Conservation (phyloP, 2,329 filamentous ascomycete species). For the Coniochaeta sp. region DNA sequence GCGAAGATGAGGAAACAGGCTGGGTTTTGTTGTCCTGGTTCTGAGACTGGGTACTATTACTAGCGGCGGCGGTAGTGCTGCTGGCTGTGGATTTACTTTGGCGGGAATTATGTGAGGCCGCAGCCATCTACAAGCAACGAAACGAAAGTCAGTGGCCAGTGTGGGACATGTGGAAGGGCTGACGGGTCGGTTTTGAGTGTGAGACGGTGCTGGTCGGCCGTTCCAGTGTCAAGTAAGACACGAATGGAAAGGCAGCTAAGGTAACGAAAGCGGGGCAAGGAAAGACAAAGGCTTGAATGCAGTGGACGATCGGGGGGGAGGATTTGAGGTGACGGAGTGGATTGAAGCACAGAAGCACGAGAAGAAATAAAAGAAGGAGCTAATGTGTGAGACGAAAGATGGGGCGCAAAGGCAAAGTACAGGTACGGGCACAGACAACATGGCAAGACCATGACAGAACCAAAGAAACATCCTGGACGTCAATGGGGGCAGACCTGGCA, state of each 20-base stretch:
- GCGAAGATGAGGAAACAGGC: neutral
- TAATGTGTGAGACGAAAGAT: neutral
- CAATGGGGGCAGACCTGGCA: neutral
- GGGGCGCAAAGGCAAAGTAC: neutral
- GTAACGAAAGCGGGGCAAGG: neutral
- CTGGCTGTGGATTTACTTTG: slow-evolving; percentile 6
- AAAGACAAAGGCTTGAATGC: neutral
- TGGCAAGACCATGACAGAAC: neutral
- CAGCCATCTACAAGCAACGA: slow-evolving; percentile 1
- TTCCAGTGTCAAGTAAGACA: neutral
- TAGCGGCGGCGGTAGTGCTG: slow-evolving; percentile 6
- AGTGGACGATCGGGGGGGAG: neutral
- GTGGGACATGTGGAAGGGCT: slow-evolving; percentile 1
- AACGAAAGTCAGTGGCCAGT: neutral
- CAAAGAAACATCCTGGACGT: neutral
- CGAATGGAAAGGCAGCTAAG: neutral
- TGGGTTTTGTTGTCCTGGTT: slow-evolving; percentile 11
- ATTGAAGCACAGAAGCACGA: neutral
- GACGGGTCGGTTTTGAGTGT: slow-evolving; percentile 1
- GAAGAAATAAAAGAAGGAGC: neutral
- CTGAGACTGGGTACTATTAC: slow-evolving; percentile 7
- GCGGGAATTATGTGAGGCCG: slow-evolving; percentile 2
- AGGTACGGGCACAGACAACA: neutral
- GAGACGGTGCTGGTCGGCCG: neutral
- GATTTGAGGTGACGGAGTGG: neutral